These are phyloP conservation scores for Lachancea dasiensis DNA, from an alignment of 805 yeast genomes.

Conservation along the genomic window DNA sequence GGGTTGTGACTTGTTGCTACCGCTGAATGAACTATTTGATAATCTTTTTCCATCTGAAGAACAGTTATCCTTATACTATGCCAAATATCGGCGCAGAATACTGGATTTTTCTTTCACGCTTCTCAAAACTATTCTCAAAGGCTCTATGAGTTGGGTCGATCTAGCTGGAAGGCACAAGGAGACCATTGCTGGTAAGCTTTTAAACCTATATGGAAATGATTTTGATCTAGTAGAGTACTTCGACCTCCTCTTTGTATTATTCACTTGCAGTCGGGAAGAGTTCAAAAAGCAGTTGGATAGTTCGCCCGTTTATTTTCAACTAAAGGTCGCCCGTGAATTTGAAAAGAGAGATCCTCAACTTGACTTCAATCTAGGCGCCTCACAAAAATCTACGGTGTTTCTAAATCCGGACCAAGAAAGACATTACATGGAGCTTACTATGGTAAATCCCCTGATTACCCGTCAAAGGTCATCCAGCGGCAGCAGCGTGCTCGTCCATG, in stretches of 20 bases:
- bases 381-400: neutral
- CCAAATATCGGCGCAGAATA: slow-evolving; percentile 26
- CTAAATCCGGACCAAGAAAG: slow-evolving; percentile 12
- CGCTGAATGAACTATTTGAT: slow-evolving; percentile 14
- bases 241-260: slow-evolving; percentile 17
- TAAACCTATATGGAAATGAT: slow-evolving; percentile 28
- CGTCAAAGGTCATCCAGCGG: slow-evolving; percentile 17
- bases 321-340: slow-evolving; percentile 27
- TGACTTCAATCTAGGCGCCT: slow-evolving; percentile 8
- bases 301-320: slow-evolving; percentile 22
- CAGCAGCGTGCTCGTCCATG: slow-evolving; percentile 24
- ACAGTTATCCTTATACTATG: slow-evolving; percentile 22
- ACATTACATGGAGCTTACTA: slow-evolving; percentile 30
- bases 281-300: slow-evolving; percentile 15
- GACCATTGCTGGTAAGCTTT: slow-evolving; percentile 11
- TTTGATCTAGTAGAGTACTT: slow-evolving; percentile 23
- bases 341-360: slow-evolving; percentile 20
- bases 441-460: slow-evolving; percentile 28
- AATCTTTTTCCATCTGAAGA: slow-evolving; percentile 14
- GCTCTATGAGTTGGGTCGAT: too few relatives aligned
- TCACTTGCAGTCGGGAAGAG: slow-evolving; percentile 8
- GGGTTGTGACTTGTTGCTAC: slow-evolving; percentile 4
- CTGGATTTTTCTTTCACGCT: slow-evolving; percentile 22
- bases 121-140: slow-evolving; percentile 10
- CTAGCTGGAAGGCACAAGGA: too few relatives aligned